A percentile compares a stretch with the other conserved stretches of the same genome.
phyloP scores from a whole-genome alignment of 441 rosid genomes.

The Populus hybrid region DNA sequence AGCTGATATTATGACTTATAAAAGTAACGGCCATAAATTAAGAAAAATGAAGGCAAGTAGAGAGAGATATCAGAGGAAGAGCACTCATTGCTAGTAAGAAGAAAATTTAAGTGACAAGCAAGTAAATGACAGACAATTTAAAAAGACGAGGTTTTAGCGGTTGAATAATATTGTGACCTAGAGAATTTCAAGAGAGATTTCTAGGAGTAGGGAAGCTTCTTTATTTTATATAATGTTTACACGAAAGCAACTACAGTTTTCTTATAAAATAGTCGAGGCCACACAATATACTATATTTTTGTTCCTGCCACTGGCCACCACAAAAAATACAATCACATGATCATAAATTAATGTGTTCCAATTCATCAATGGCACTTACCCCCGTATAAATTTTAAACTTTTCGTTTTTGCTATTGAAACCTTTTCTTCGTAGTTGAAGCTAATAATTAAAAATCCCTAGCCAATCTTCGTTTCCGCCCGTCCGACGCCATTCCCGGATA shows the following conservation, averaged over 20 bases:
- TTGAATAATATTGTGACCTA: too few species aligned
- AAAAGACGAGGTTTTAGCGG: too few species aligned
- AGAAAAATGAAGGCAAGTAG: slow-evolving; percentile 28
- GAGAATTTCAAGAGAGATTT: too few species aligned
- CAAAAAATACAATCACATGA: neutral
- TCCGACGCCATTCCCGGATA: neutral
- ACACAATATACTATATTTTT: too few species aligned
- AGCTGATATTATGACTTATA: slow-evolving; percentile 54
- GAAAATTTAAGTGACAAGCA: too few species aligned
- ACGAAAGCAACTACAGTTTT: neutral
- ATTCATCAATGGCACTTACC: neutral
- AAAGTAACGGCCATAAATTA: slow-evolving; percentile 40
- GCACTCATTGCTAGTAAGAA: too few species aligned
- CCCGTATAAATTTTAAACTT: neutral
- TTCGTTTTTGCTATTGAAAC: neutral
- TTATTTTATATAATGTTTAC: neutral
- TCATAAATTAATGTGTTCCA: too few species aligned
- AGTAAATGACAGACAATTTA: too few species aligned
- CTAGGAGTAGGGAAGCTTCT: too few species aligned
- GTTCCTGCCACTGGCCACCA: too few species aligned
- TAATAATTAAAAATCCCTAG: neutral
- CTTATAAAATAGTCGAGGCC: too few species aligned
- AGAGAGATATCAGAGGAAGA: too few species aligned
- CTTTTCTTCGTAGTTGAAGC: neutral
- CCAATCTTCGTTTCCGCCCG: neutral